Evolutionary conservation across 2,329 filamentous ascomycete species (phyloP), one percentile per base, ranked within the genome.

Genomic region (Penicillium sp.): DNA sequence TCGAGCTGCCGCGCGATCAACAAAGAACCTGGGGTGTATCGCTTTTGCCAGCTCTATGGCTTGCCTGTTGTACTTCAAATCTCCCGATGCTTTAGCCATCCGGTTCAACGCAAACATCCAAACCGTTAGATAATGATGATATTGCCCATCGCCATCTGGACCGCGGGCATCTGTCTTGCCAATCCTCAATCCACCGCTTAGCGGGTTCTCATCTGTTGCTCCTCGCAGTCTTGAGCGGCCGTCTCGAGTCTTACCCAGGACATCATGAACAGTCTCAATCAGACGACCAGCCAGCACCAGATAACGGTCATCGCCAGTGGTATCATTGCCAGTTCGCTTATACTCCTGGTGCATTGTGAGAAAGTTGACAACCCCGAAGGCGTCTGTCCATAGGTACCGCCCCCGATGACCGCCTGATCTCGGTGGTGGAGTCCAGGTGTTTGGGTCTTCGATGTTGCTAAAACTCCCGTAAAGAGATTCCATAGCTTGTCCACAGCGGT

Each of bases 51-150:
- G 69, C 54, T 79, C 70, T 3, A 83, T 72, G 0, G 81, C 83
- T 48, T 80, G 72, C 29, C 72, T 68, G 57, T 84, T 84, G 58
- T 78, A 85, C 8, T 56, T 61, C 10, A 65, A 60, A 23, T 83
- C 75, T 0, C 71, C 71, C 1, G 77, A 75, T 3, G 80, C 82
- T 35, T 79, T 57, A 0, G 79, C 73, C 39, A 84, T 70, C 1
- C 83, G 73, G 62, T 83, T 84, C 5, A 86, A 72, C 2, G 82
- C 82, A 64, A 84, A 85, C 82, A 85, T 84, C 83, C 83, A 86
- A 6, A 85, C 63, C 0, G 82, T 85, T 21, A 85, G 71, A 59
- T 85, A 85, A 61, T 85, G 83, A 60, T 84, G 81, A 56, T 86
- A 85, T 65, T 86, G 83, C 3, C 83, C 82, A 64, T 86, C 83